Base-by-base conservation (phyloP, 163 green algal species). In the Coccomyxa subellipsoidea region DNA sequence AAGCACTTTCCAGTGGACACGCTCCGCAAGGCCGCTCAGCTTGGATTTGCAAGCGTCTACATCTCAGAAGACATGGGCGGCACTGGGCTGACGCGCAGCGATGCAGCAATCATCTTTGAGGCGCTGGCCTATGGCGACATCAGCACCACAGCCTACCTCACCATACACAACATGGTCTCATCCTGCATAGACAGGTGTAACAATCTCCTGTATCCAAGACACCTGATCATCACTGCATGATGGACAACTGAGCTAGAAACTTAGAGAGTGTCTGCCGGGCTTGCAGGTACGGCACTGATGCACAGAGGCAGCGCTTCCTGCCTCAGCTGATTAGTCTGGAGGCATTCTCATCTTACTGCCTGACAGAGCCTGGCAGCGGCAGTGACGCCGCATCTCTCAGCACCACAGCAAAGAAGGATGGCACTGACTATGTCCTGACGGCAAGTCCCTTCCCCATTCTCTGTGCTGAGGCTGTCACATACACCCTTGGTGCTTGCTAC, bases 81-180 rank as follows among this genome's bases (percentile, higher is more conserved):
- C 32, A 84, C 72, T 2, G 88, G 82, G 32, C 88, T 95, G 34
- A 54, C 82, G 12, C 82, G 93, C 23, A 40, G 86, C 25, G 92
- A 95, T 81, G 92, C 90, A 31, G 90, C 91, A 36, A 87, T 96
- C 32, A 90, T 97, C 0, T 96, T 97, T 81, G 93, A 97, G 83
- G 85, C 86, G 18, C 88, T 97, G 29, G 86, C 93, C 15, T 93
- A 93, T 75, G 92, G 89, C 29, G 93, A 96, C 84, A 77, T 96
- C 10, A 85, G 85, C 80, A 86, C 88, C 0, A 91, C 93, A 35
- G 93, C 93, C 27, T 97, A 94, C 86, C 89, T 97, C 2, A 94
- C 90, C 31, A 97, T 97, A 34, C 93, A 97, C 85, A 97, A 97
- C 92, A 97, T 97, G 93, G 90, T 77, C n/a, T 38, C 39, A 29